Evolutionary conservation across 2,329 filamentous ascomycete genomes (phyloP).

Genomic region (Fusarium denticulatum): DNA sequence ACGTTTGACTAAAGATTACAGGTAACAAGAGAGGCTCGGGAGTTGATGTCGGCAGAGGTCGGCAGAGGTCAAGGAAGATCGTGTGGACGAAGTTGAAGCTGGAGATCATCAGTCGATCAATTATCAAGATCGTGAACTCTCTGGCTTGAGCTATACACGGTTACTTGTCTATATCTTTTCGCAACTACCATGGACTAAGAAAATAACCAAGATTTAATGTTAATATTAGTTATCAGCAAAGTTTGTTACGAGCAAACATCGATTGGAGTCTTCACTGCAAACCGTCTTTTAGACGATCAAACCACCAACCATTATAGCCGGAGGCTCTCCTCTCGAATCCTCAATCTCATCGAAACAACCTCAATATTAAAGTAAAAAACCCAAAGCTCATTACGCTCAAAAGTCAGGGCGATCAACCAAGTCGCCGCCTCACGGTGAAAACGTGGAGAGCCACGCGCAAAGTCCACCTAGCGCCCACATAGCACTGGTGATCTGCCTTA

Average conservation of each 20-base stretch:
- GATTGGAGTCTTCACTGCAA: accelerated
- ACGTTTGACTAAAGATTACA: not conserved
- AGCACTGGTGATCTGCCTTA: not conserved
- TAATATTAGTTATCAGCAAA: too few species aligned
- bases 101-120: not conserved
- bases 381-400: not conserved
- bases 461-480: not conserved
- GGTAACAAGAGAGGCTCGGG: not conserved
- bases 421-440: not conserved
- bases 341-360: constrained; percentile 1
- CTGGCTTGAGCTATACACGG: not conserved
- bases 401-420: constrained; percentile 18
- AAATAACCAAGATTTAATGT: too few species aligned
- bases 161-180: too few species aligned
- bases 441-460: constrained; percentile 4
- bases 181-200: not conserved
- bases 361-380: not conserved
- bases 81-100: not conserved
- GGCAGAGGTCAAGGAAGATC: not conserved
- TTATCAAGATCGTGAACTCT: not conserved
- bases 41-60: constrained; percentile 8
- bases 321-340: not conserved
- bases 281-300: not conserved
- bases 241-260: not conserved
- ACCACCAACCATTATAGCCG: not conserved